Conservation (phyloP, 345 rosid species). For the Punica granatum region DNA sequence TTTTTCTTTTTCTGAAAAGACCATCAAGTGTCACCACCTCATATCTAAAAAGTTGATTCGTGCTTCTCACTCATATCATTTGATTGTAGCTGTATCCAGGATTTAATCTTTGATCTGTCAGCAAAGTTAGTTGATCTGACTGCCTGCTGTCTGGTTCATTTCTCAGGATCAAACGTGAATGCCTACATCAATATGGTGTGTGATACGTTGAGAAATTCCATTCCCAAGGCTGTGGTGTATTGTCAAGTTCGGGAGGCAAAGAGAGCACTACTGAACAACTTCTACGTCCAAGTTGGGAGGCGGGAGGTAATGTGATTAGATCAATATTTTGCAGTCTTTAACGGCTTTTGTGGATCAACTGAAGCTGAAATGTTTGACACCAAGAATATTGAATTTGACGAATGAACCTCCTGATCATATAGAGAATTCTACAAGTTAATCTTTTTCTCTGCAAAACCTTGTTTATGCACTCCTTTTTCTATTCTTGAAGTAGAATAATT, state of each 20-base stretch:
- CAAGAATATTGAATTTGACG: neutral
- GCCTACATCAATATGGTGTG: constrained; percentile 90
- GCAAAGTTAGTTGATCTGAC: neutral
- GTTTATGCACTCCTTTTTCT: neutral
- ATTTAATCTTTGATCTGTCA: too few species aligned
- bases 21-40: neutral
- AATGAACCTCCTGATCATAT: neutral
- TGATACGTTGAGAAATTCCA: constrained; percentile 77
- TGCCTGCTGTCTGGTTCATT: constrained; percentile 2
- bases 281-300: constrained; percentile 84
- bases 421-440: neutral
- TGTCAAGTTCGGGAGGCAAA: constrained; percentile 96
- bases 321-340: neutral
- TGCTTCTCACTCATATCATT: neutral
- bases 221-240: constrained; percentile 94
- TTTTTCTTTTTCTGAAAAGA: neutral
- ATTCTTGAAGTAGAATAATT: neutral
- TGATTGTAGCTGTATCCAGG: too few species aligned
- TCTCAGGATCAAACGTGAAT: constrained; percentile 84
- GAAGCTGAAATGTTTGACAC: neutral
- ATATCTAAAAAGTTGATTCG: neutral
- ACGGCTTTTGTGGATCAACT: neutral
- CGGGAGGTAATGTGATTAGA: constrained; percentile 58
- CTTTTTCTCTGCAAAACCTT: neutral
- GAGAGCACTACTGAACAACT: constrained; percentile 77